phyloP scores from a whole-genome alignment of 2,329 filamentous ascomycete species.

The Colletotrichum liriopes region DNA sequence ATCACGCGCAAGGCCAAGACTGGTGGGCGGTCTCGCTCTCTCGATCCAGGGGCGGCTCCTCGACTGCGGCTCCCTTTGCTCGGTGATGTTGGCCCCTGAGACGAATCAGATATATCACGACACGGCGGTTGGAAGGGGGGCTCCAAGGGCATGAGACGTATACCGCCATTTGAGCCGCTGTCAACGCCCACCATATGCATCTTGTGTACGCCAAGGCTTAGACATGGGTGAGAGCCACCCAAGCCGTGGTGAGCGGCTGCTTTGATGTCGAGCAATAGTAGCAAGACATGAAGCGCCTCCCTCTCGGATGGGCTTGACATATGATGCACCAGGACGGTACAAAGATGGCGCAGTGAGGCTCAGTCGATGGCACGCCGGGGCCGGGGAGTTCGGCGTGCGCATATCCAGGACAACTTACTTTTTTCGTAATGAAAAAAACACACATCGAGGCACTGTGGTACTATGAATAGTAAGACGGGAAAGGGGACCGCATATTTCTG shows the following conservation, averaged over 20 bases:
- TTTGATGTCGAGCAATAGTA: not conserved
- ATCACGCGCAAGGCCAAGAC: conserved; percentile 12
- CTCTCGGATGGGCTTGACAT: not conserved
- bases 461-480: conserved; percentile 17
- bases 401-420: too few relatives aligned
- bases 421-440: not conserved
- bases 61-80: conserved; percentile 35
- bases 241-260: not conserved
- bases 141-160: conserved; percentile 2
- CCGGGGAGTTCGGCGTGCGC: too few relatives aligned
- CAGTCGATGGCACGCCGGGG: too few relatives aligned
- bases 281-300: not conserved
- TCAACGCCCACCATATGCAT: not conserved
- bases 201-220: not conserved
- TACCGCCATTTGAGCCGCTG: conserved; percentile 3
- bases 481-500: conserved; percentile 5
- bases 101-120: not conserved
- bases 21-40: not conserved
- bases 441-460: not conserved
- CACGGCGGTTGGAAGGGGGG: not conserved
- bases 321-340: not conserved
- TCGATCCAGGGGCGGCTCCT: not conserved
- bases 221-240: not conserved
- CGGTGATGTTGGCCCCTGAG: conserved; percentile 2
- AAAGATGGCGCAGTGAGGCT: not conserved